Evolutionary conservation across 139 green algal species (phyloP), one percentile per base, ranked within the genome.

Genomic region (Tetraselmis striata): DNA sequence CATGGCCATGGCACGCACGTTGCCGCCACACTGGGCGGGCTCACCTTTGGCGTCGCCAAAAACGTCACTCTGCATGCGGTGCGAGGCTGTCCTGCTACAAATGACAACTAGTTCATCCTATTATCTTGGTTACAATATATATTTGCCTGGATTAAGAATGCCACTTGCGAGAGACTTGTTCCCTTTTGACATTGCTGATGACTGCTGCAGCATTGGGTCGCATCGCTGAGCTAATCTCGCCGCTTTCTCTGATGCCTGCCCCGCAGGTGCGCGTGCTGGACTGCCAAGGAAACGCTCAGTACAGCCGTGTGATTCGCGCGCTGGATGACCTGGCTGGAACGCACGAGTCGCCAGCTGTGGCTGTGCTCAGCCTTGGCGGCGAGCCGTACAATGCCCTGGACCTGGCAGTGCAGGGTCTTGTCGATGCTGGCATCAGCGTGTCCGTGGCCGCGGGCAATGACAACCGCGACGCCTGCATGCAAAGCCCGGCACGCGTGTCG

Each of bases 1-100:
- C 87, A 93, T 67, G 90, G 92, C 1, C 92, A 95, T 59, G 92
- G 92, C 45, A 94, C 92, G 0, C 92, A 95, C 83, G 90, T 95
- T 58, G 84, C 90, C 0, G 89, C 85, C 18, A 83, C 88, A 25
- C 78, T 93, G 0, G 92, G 90, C 29, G 89, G 91, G 0, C 80
- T 92, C 25, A 90, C 85, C 0, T 92, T 83, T 77, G 92, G 92
- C 1, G 92, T 95, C 30, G 91, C 92, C 30, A 94, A 94, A 81
- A 90, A 92, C 78, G 89, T 89, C 5, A 89, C 85, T 0, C 59
- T 94, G 26, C 83, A 88, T 45, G 83, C 90, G 29, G 76, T 30
- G 29, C 1, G 59, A 24, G 28, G 1, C 59, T 1, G 85, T 89
- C 25, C 77, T n/a, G n/a, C n/a, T n/a, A n/a, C n/a, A n/a, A n/a